Conservation (phyloP, 768 basidiomycete species). For the Lactarius sanguifluus region DNA sequence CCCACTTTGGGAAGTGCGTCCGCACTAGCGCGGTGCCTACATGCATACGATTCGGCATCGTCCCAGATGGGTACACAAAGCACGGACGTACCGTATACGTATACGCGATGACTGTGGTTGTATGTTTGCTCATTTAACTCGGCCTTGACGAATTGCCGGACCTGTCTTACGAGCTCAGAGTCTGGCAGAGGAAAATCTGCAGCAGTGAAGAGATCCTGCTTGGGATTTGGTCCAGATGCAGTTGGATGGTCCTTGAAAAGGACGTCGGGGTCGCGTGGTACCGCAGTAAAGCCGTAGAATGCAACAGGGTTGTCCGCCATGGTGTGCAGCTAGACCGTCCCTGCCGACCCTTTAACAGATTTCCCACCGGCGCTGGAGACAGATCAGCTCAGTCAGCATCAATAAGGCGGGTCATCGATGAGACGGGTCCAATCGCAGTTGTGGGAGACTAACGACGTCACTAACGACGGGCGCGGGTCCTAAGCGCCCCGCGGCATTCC, state of each 20-base stretch:
- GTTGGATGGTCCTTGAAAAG: conserved; percentile 49
- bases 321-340: neutral
- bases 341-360: neutral
- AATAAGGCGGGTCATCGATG: too few relatives aligned
- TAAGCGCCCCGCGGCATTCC: neutral
- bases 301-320: conserved; percentile 28
- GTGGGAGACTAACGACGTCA: too few relatives aligned
- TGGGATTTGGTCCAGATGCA: conserved; percentile 42
- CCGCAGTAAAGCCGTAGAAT: conserved; percentile 50
- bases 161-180: conserved; percentile 41
- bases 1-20: conserved; percentile 49
- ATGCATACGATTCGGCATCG: neutral
- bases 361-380: neutral
- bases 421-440: too few relatives aligned
- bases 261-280: conserved; percentile 48
- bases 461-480: too few relatives aligned
- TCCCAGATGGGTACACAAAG: neutral
- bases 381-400: neutral
- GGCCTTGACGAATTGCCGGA: conserved; percentile 44
- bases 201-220: conserved; percentile 43
- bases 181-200: conserved; percentile 46
- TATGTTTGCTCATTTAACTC: conserved; percentile 47
- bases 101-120: conserved; percentile 52
- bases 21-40: conserved; percentile 49
- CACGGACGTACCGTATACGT: conserved; percentile 45